A percentile compares a stretch with the other conserved stretches of the same genome.
These are phyloP conservation scores for Aspergillus ostianus DNA, from an alignment of 495 filamentous ascomycete genomes.

Conservation along the genomic window DNA sequence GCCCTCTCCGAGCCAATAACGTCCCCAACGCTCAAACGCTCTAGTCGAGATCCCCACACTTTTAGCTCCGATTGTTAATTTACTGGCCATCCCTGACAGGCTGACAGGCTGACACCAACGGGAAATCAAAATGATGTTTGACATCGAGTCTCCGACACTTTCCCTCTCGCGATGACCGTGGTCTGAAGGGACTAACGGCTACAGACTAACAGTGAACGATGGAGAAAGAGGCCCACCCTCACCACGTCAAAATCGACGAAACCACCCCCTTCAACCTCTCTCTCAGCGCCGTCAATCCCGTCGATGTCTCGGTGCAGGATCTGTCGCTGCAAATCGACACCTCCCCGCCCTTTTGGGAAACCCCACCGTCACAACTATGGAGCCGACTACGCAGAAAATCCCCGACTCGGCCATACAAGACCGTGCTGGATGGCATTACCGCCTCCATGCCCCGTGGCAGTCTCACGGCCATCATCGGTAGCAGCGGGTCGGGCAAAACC, in stretches of 20 bases:
- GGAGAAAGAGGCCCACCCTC: neutral
- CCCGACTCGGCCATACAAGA: constrained; percentile 17
- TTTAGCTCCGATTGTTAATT: neutral
- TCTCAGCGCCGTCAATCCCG: constrained; percentile 58
- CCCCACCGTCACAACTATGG: constrained; percentile 25
- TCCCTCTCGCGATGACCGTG: neutral
- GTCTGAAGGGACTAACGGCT: neutral
- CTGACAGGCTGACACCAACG: neutral
- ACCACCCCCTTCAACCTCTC: constrained; percentile 40
- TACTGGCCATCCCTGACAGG: neutral
- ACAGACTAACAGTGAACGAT: neutral
- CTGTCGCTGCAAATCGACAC: constrained; percentile 56
- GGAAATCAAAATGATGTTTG: neutral
- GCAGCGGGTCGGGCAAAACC: constrained; percentile 72
- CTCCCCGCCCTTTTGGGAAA: constrained; percentile 41
- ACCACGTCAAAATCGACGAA: constrained; percentile 1
- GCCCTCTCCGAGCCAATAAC: neutral
- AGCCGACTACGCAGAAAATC: constrained; percentile 25
- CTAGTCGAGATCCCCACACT: neutral
- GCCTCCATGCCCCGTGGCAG: constrained; percentile 59
- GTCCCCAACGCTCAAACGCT: neutral
- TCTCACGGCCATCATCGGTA: constrained; percentile 70
- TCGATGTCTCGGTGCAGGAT: constrained; percentile 54
- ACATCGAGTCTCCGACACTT: neutral
- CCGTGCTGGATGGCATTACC: constrained; percentile 53